Base-by-base conservation (phyloP, 1,284 basidiomycete species). In the Stereum hirsutum region DNA sequence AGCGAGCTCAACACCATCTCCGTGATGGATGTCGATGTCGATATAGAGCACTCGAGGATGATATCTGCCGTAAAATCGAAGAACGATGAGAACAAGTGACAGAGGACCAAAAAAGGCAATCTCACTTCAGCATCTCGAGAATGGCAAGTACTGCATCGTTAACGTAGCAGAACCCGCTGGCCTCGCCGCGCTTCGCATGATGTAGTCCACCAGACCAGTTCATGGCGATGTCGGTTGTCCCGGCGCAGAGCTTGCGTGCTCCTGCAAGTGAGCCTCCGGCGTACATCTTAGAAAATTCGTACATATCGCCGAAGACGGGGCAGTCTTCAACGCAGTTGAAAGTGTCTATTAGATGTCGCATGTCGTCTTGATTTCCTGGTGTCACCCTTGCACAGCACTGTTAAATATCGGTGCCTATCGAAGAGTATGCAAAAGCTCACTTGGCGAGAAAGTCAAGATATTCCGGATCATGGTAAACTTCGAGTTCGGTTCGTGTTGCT, bases 181-280 rank as follows among this genome's bases (percentile, higher is more conserved):
- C 92, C 66, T 96, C 93, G 0, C 89, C 88, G 54, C 93, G 86
- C 68, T 97, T 96, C 5, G 93, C 93, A 56, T 97, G 93, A 63
- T 97, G 93, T 28, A 97, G 70, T 0, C 93, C 93, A 1, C 93
- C 94, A 32, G 91, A 92, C 94, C 94, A 97, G 57, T 96, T 97
- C 54, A 97, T 91, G 0, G 90, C 93, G 43, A 97, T 98, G 61
- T 99, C 95, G 12, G 95, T 92, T 4, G 82, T 76, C 4, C 90
- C 92, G 1, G 85, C 75, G 45, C 78, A 81, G 3, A 96, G 70
- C 57, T 92, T 93, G 15, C 90, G 68, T 12, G 91, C 91, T 1
- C 86, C 96, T 21, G 93, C 90, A 8, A 99, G 70, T 1, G 90
- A 93, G 0, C 79, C 91, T 1, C 93, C 93, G 1, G 93, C 76